phyloP scores from a whole-genome alignment of 148 eudicot genomes.

The Heliosperma pusillum region DNA sequence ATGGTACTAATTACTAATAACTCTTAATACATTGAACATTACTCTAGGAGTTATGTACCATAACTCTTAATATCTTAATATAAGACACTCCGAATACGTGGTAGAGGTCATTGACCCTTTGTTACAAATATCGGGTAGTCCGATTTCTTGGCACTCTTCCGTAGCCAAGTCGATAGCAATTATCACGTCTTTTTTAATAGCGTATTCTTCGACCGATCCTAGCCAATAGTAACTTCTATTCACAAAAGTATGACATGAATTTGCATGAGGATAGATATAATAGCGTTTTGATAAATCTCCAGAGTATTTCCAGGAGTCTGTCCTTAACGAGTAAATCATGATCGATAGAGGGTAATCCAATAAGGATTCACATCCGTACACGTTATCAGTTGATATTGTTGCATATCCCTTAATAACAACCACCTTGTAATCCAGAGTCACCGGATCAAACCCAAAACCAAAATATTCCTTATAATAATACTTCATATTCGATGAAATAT shows the following conservation, averaged over 20 bases:
- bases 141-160: not conserved
- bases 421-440: constrained; percentile 8
- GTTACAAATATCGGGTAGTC: not conserved
- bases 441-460: constrained; percentile 17
- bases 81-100: not conserved
- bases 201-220: not conserved
- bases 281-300: not conserved
- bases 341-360: not conserved
- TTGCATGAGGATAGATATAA: not conserved
- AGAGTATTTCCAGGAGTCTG: constrained; percentile 1
- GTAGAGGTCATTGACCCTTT: not conserved
- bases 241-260: constrained; percentile 1
- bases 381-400: too few species aligned
- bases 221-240: constrained; percentile 5
- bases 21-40: too few species aligned
- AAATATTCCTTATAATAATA: not conserved
- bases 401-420: not conserved
- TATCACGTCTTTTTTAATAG: not conserved
- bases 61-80: too few species aligned
- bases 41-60: too few species aligned
- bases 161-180: not conserved
- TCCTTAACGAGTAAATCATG: not conserved
- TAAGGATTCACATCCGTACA: not conserved
- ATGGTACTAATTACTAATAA: too few species aligned
- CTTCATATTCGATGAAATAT: not conserved